Evolutionary conservation across 805 yeast species (phyloP).

Genomic region (Metschnikowia colocasiae): DNA sequence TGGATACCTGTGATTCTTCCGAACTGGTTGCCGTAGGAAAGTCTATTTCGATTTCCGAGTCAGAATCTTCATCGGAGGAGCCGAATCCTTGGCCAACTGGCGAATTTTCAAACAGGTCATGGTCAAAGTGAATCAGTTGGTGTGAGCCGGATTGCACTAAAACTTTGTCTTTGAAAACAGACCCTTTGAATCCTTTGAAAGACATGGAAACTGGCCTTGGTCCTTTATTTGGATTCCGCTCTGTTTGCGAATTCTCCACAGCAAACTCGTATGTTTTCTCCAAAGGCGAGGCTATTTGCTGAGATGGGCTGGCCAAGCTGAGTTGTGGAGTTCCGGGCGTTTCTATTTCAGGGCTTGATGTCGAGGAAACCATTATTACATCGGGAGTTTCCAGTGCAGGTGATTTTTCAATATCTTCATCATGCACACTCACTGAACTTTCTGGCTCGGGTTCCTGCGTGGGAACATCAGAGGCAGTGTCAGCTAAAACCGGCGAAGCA

Average conservation of each 20-base stretch:
- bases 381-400: background rate
- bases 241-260: constrained; percentile 4
- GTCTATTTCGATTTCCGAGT: constrained; percentile 7
- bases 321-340: background rate
- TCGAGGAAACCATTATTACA: background rate
- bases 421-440: background rate
- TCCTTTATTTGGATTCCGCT: background rate
- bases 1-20: background rate
- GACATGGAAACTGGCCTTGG: constrained; percentile 48
- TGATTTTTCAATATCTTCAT: background rate
- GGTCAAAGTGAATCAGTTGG: constrained; percentile 38
- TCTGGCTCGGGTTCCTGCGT: background rate
- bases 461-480: background rate
- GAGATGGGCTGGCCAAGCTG: background rate
- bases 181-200: constrained; percentile 60
- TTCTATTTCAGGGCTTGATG: background rate
- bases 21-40: background rate
- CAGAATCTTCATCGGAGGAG: constrained; percentile 21
- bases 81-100: constrained; percentile 42
- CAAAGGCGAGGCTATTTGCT: constrained; percentile 9
- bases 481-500: background rate
- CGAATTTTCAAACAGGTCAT: constrained; percentile 24
- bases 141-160: constrained; percentile 32
- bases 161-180: constrained; percentile 36
- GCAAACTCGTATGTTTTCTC: constrained; percentile 13